phyloP scores from a whole-genome alignment of 257 asterid species.

The Salvia hispanica region DNA sequence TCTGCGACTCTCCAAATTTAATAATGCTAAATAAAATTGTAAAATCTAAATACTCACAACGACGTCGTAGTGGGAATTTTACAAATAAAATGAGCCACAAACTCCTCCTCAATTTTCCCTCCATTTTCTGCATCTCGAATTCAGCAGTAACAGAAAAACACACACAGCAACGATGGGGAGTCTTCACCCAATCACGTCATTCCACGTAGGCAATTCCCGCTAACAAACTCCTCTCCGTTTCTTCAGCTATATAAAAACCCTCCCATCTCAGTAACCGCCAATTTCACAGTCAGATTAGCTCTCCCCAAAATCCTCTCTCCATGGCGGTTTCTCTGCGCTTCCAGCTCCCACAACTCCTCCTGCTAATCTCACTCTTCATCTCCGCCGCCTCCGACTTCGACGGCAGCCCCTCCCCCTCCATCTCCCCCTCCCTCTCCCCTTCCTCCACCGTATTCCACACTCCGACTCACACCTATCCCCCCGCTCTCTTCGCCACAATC shows the following conservation, averaged over 20 bases:
- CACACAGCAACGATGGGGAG: background rate
- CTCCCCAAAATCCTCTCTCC: constrained; percentile 2
- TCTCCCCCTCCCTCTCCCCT: constrained; percentile 49
- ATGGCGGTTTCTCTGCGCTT: constrained; percentile 53
- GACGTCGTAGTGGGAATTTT: constrained; percentile 12
- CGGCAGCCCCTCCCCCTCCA: constrained; percentile 36
- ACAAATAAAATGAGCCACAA: constrained; percentile 32
- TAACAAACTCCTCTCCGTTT: background rate
- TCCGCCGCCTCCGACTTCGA: constrained; percentile 41
- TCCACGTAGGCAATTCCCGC: constrained; percentile 1
- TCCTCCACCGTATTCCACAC: constrained; percentile 36
- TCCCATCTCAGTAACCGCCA: background rate
- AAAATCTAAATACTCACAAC: background rate
- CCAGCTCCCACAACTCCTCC: constrained; percentile 44
- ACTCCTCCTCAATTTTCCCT: constrained; percentile 41
- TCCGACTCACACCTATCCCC: constrained; percentile 40
- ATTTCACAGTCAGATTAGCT: background rate
- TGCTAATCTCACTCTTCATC: constrained; percentile 46
- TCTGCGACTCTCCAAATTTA: too few relatives aligned
- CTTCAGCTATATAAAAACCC: constrained; percentile 5
- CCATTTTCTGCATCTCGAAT: constrained; percentile 22
- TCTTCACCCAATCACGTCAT: constrained; percentile 3
- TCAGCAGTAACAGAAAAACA: background rate
- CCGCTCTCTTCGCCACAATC: constrained; percentile 58
- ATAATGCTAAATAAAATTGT: background rate